These are phyloP conservation scores for Fusarium equiseti DNA, from an alignment of 2,329 filamentous ascomycete species.

Conservation along the genomic window DNA sequence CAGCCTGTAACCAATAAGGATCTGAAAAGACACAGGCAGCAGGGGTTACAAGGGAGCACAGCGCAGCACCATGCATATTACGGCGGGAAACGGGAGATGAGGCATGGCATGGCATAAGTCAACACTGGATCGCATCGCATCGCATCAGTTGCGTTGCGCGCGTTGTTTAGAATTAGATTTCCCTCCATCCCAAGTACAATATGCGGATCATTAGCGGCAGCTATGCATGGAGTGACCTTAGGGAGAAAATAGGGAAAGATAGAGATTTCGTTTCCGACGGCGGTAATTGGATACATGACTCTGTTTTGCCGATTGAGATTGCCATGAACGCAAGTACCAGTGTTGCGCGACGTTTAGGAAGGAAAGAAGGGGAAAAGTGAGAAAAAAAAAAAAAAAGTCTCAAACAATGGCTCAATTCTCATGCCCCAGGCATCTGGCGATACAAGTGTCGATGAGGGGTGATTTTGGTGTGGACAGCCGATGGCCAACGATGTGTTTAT, in stretches of 20 bases:
- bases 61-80: constrained; percentile 25
- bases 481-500: constrained; percentile 33
- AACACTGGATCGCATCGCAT: constrained; percentile 6
- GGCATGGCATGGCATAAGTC: constrained; percentile 22
- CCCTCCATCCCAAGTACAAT: not conserved
- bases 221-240: constrained; percentile 13
- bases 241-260: not conserved
- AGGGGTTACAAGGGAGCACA: constrained; percentile 26
- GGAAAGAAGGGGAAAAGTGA: not conserved
- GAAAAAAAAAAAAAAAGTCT: constrained; percentile 11
- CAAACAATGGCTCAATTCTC: constrained; percentile 37
- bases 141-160: constrained; percentile 7
- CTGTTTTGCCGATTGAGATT: constrained; percentile 28
- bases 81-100: constrained; percentile 41
- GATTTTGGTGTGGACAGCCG: constrained; percentile 38
- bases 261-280: constrained; percentile 21
- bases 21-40: constrained; percentile 8
- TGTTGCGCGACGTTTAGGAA: constrained; percentile 18
- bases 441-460: constrained; percentile 38
- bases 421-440: constrained; percentile 28
- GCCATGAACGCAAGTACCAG: constrained; percentile 13
- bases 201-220: constrained; percentile 16
- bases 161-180: constrained; percentile 3
- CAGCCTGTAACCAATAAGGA: constrained; percentile 22
- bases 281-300: constrained; percentile 25